Percentiles rank a stretch among this genome's conserved stretches.
Evolutionary conservation across 495 filamentous ascomycete genomes (phyloP).

Genomic region (Clohesyomyces aquaticus): DNA sequence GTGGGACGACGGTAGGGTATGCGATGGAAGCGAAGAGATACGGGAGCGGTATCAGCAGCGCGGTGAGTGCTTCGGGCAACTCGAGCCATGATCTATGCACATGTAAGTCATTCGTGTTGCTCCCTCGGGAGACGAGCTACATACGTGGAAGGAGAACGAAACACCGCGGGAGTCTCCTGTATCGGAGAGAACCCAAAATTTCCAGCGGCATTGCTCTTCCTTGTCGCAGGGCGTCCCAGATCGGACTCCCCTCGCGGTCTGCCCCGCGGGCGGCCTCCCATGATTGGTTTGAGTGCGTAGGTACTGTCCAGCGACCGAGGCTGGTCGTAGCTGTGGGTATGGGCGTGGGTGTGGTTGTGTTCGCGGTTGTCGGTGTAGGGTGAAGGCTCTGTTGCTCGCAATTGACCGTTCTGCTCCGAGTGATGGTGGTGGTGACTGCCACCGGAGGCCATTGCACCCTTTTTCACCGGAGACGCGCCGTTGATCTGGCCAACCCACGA

Average conservation of each 20-base stretch:
- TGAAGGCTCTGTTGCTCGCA: slow-evolving; percentile 7
- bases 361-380: slow-evolving; percentile 15
- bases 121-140: slow-evolving; percentile 15
- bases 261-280: slow-evolving; percentile 39
- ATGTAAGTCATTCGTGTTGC: slow-evolving; percentile 14
- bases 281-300: slow-evolving; percentile 43
- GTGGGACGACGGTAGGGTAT: slow-evolving; percentile 26
- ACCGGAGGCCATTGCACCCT: background rate
- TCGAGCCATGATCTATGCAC: slow-evolving; percentile 39
- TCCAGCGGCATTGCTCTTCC: slow-evolving; percentile 8
- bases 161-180: slow-evolving; percentile 27
- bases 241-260: slow-evolving; percentile 46
- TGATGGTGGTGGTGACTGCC: slow-evolving; percentile 25
- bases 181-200: slow-evolving; percentile 40
- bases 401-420: slow-evolving; percentile 29
- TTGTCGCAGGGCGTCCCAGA: slow-evolving; percentile 36
- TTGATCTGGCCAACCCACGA: slow-evolving; percentile 26
- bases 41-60: slow-evolving; percentile 47
- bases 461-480: slow-evolving; percentile 21
- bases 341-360: background rate
- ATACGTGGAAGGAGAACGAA: slow-evolving; percentile 17
- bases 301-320: slow-evolving; percentile 37
- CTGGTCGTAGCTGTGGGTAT: slow-evolving; percentile 48
- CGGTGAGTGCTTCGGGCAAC: slow-evolving; percentile 43
- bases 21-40: slow-evolving; percentile 40